phyloP scores from a whole-genome alignment of 1,284 basidiomycete genomes.

The Rhodofomes roseus region DNA sequence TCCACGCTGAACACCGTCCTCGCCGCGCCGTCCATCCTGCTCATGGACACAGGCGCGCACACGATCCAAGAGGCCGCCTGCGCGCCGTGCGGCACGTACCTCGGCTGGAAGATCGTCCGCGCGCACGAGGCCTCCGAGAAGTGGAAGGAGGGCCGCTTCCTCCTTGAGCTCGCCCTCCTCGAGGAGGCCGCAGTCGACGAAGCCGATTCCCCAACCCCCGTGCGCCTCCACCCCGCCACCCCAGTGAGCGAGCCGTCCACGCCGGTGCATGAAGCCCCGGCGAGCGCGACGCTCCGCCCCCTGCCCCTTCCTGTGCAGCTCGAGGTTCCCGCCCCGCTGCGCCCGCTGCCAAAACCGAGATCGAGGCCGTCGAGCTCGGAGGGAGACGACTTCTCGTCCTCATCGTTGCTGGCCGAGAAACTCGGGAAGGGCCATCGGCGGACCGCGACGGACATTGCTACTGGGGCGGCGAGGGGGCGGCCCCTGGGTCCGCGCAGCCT shows the following conservation, averaged over 20 bases:
- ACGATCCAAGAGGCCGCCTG: constrained; percentile 56
- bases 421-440: not conserved
- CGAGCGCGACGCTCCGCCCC: not conserved
- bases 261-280: not conserved
- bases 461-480: not conserved
- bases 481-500: not conserved
- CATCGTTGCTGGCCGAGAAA: not conserved
- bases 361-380: not conserved
- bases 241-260: not conserved
- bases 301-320: not conserved
- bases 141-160: constrained; percentile 58
- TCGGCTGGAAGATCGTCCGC: constrained; percentile 62
- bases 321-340: not conserved
- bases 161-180: constrained; percentile 52
- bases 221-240: not conserved
- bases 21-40: constrained; percentile 35
- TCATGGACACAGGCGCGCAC: constrained; percentile 63
- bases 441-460: not conserved
- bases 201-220: not conserved
- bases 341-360: not conserved
- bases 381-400: not conserved
- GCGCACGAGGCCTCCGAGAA: constrained; percentile 53
- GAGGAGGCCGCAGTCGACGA: constrained; percentile 7
- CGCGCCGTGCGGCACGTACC: constrained; percentile 42
- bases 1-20: constrained; percentile 22